phyloP scores from a whole-genome alignment of 148 eudicot species.

The Chenopodium suecicum region DNA sequence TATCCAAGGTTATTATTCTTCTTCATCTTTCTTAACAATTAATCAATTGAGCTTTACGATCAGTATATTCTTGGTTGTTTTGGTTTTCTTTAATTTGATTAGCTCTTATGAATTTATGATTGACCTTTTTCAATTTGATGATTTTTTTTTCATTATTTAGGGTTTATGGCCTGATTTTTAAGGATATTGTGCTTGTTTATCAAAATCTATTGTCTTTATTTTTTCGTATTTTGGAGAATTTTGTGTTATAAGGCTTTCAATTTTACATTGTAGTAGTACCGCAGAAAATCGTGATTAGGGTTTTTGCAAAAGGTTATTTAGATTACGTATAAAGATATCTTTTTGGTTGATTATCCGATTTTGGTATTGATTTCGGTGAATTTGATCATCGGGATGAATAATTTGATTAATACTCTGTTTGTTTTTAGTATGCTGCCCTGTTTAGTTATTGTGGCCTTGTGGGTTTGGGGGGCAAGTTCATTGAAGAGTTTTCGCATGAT shows the following conservation, averaged over 20 bases:
- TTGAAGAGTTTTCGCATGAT: not conserved
- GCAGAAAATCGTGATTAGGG: not conserved
- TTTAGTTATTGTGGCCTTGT: no score
- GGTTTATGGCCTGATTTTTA: not conserved
- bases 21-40: not conserved
- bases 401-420: no score
- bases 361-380: not conserved
- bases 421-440: no score
- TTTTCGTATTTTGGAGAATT: no score
- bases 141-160: not conserved
- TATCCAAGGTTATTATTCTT: not conserved
- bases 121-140: not conserved
- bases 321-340: not conserved
- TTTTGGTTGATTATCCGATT: not conserved
- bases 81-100: not conserved
- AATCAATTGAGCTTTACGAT: not conserved
- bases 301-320: not conserved
- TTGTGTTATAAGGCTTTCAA: not conserved
- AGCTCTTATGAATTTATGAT: not conserved
- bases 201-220: no score
- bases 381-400: no score
- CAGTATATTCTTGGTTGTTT: not conserved
- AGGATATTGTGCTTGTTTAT: not conserved
- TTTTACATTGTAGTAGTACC: not conserved
- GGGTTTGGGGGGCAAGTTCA: no score